Evolutionary conservation across 129 eudicot species (phyloP), one percentile per base, ranked within the genome.

Genomic region (Arctium lappa): DNA sequence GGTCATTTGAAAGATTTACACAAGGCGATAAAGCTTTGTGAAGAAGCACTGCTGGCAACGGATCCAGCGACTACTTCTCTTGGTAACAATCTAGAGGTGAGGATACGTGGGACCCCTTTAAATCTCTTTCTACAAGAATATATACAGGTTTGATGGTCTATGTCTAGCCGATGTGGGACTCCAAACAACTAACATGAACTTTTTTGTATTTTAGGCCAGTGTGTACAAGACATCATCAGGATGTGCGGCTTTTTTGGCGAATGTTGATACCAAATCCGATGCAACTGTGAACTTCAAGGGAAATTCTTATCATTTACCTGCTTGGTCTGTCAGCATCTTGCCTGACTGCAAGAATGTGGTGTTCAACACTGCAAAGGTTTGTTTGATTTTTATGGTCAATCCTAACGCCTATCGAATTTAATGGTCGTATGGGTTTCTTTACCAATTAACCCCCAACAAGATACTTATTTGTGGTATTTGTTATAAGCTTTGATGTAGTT

Each of bases 301-400:
- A 33, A 90, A 91, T 68, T 93, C 98, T 32, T 93, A 96, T 86
- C 82, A 74, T 50, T 72, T 96, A 84, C 99, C 99, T 15, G 98
- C 97, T 18, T 96, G 98, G 99, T 96, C 99, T 62, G 99, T 96
- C 79, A 96, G 98, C 96, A 93, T 96, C 93, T 90, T 96, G 89
- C 95, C 98, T 53, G 99, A 96, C 90, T 96, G 99, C 94, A 96
- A 96, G 79, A 96, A 88, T 85, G 99, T 96, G 11, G 98, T 70
- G 32, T 87, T 93, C 71, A 93, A 96, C 44, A 88, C 99, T 65
- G 99, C 98, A 48, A 91, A 93, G 97, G 99, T 96, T 84, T 2
- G 89, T 27, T 63, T 83, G 81, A 11, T 50, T 75, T 74, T 75
- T 65, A 29, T 44, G 42, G 69, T 72, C 83, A 78, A 79, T 22